Conservation (phyloP, 148 eudicot species). For the Rhododendron simsii region DNA sequence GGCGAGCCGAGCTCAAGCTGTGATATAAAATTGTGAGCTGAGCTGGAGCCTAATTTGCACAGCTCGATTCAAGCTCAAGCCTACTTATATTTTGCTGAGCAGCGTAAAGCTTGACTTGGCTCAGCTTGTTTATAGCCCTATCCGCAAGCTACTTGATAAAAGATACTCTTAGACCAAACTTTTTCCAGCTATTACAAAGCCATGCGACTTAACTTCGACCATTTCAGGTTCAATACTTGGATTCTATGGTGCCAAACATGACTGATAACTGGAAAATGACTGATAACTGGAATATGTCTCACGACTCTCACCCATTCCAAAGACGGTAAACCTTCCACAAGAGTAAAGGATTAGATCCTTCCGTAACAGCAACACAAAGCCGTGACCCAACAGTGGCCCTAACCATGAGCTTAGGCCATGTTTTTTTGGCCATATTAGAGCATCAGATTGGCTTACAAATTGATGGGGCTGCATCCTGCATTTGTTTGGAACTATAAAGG, state of each 20-base stretch:
- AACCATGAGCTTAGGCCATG: not conserved
- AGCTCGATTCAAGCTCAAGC: too few relatives aligned
- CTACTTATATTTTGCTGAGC: too few relatives aligned
- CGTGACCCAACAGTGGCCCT: not conserved
- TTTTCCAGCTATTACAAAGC: not conserved
- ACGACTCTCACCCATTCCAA: not conserved
- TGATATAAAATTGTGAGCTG: too few relatives aligned
- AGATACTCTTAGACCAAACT: not conserved
- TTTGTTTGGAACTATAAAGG: not conserved
- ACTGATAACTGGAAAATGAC: not conserved
- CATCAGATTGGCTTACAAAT: not conserved
- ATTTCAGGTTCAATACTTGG: not conserved
- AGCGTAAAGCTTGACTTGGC: too few relatives aligned
- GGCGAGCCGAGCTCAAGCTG: too few relatives aligned
- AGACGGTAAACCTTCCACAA: not conserved
- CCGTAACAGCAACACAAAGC: not conserved
- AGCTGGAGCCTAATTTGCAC: too few relatives aligned
- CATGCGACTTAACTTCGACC: not conserved
- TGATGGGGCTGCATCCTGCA: not conserved
- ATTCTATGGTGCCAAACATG: not conserved
- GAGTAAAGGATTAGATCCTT: not conserved
- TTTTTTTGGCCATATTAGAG: not conserved
- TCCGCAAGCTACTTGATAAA: not conserved
- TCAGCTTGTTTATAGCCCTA: too few relatives aligned
- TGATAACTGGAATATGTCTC: not conserved